Evolutionary conservation across 2,329 filamentous ascomycete genomes (phyloP).

Genomic region (Daldinia eschscholtzii): DNA sequence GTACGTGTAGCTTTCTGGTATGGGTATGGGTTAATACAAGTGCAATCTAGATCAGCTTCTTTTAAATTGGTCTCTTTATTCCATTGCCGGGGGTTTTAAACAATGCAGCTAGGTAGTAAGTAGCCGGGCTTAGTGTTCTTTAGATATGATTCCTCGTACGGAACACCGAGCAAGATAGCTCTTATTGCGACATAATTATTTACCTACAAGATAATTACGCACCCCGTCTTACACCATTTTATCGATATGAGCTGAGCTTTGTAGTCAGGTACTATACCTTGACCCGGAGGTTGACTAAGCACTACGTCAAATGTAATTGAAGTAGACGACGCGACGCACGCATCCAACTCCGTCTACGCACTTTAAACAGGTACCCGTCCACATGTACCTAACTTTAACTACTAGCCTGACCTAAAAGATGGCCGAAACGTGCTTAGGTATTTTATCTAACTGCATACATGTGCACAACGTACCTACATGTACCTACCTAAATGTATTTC

Average conservation of each 20-base stretch:
- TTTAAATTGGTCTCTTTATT: constrained; percentile 28
- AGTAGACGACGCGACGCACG: not conserved
- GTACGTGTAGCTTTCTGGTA: constrained; percentile 18
- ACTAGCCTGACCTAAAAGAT: constrained; percentile 4
- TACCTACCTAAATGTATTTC: not conserved
- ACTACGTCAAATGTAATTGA: not conserved
- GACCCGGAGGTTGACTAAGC: constrained; percentile 2
- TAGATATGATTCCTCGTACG: not conserved
- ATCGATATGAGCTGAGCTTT: not conserved
- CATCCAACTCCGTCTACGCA: not conserved
- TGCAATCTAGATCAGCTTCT: constrained; percentile 26
- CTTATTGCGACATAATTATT: not conserved
- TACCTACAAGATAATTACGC: not conserved
- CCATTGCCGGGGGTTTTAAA: constrained; percentile 22
- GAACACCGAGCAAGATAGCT: not conserved
- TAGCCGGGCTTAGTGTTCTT: not conserved
- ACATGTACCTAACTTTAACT: not conserved
- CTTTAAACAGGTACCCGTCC: not conserved
- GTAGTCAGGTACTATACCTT: not conserved
- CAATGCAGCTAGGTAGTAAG: not conserved
- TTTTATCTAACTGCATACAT: constrained; percentile 5
- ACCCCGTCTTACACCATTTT: not conserved
- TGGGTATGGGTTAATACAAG: constrained; percentile 8
- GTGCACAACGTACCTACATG: not conserved
- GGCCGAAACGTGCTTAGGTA: constrained; percentile 8